A percentile compares a stretch with the other conserved stretches of the same genome.
phyloP scores from a whole-genome alignment of 2,329 filamentous ascomycete genomes.

The Pseudonectria buxi region DNA sequence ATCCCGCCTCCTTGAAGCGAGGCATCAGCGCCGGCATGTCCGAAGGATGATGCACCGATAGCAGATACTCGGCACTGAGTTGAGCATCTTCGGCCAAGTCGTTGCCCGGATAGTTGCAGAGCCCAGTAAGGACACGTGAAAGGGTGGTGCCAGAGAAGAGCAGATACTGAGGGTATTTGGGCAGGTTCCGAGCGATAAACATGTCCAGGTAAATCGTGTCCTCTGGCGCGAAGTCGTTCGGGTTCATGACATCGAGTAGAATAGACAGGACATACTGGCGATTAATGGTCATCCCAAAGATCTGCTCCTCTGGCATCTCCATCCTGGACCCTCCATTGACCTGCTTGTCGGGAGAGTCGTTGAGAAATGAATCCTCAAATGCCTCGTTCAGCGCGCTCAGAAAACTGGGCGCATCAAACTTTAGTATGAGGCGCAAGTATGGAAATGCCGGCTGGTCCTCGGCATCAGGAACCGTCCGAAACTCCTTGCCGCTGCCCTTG shows the following conservation, averaged over 20 bases:
- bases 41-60: constrained; percentile 88
- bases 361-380: constrained; percentile 91
- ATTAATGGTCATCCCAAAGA: constrained; percentile 67
- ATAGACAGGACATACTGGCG: constrained; percentile 91
- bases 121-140: constrained; percentile 69
- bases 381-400: constrained; percentile 94
- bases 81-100: constrained; percentile 90
- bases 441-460: constrained; percentile 70
- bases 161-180: constrained; percentile 95
- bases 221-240: constrained; percentile 64
- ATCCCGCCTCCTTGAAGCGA: constrained; percentile 70
- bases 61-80: constrained; percentile 89
- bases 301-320: constrained; percentile 57
- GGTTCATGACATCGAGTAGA: constrained; percentile 81
- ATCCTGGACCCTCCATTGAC: constrained; percentile 44
- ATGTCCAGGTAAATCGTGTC: constrained; percentile 96
- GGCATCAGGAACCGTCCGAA: constrained; percentile 52
- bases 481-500: constrained; percentile 51
- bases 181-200: constrained; percentile 92
- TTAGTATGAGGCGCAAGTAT: constrained; percentile 75
- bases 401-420: constrained; percentile 86
- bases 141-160: constrained; percentile 81
- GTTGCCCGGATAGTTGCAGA: constrained; percentile 76
- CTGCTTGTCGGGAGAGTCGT: constrained; percentile 63
- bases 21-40: constrained; percentile 71